Percentiles rank a stretch among this genome's conserved stretches.
phyloP scores from a whole-genome alignment of 768 basidiomycete genomes.

The Clitopilus passeckerianus region DNA sequence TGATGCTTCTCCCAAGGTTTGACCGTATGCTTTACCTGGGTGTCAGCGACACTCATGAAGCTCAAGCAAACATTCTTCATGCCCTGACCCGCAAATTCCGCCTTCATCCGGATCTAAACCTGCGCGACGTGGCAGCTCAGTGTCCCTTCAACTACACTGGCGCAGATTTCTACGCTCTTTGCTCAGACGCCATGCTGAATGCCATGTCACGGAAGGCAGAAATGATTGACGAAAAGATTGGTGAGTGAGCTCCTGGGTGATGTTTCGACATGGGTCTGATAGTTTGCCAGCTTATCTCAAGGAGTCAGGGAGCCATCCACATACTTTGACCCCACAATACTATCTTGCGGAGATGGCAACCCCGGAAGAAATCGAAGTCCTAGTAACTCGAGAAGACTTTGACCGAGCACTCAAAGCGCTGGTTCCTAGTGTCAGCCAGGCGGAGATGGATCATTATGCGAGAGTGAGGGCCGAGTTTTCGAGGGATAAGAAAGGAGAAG shows the following conservation, averaged over 20 bases:
- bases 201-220: conserved; percentile 90
- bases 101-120: conserved; percentile 61
- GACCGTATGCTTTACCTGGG: conserved; percentile 96
- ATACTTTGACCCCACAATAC: conserved; percentile 82
- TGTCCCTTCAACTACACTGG: conserved; percentile 96
- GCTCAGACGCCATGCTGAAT: conserved; percentile 93
- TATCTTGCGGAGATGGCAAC: conserved; percentile 82
- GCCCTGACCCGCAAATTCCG: conserved; percentile 93
- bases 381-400: conserved; percentile 79
- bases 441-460: conserved; percentile 83
- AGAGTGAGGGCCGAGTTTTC: conserved; percentile 70
- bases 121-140: conserved; percentile 55
- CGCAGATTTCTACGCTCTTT: conserved; percentile 96
- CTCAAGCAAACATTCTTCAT: conserved; percentile 80
- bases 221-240: conserved; percentile 71
- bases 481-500: conserved; percentile 5
- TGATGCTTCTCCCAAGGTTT: conserved; percentile 52
- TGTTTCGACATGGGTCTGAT: neutral
- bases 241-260: conserved; percentile 27
- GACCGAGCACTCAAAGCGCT: conserved; percentile 63
- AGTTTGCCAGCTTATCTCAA: neutral
- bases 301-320: conserved; percentile 39
- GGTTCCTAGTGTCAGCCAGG: conserved; percentile 76
- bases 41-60: conserved; percentile 80
- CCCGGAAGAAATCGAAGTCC: conserved; percentile 62